Evolutionary conservation across 2,329 filamentous ascomycete species (phyloP).

Genomic region (Pseudocercospora ulei): DNA sequence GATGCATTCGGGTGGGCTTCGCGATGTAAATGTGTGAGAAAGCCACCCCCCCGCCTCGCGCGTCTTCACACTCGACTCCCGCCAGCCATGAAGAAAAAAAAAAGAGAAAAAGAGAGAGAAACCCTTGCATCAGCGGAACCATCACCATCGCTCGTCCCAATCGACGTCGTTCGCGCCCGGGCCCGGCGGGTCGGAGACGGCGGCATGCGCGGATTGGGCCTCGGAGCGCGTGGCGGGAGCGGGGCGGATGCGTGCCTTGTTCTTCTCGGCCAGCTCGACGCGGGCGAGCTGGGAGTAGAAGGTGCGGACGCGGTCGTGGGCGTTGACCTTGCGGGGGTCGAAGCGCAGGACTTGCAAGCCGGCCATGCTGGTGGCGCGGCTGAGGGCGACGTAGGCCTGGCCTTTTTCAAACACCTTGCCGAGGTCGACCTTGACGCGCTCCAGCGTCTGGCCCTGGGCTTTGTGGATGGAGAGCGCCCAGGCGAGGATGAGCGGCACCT

Average conservation of each 20-base stretch:
- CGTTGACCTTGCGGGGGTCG: constrained; percentile 84
- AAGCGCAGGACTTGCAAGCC: constrained; percentile 84
- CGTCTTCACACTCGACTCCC: no score
- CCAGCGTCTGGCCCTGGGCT: constrained; percentile 87
- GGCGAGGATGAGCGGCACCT: constrained; percentile 75
- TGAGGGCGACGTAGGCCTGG: constrained; percentile 92
- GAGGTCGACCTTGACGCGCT: constrained; percentile 87
- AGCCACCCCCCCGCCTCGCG: no score
- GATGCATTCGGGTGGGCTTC: no score
- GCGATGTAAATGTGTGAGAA: no score
- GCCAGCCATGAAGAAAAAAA: no score
- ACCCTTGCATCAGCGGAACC: no score
- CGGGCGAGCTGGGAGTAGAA: constrained; percentile 80
- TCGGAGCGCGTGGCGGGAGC: constrained; percentile 31
- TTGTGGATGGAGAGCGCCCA: constrained; percentile 98
- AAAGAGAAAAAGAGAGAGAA: no score
- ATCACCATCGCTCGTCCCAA: no score
- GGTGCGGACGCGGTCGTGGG: constrained; percentile 70
- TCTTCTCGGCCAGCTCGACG: constrained; percentile 46
- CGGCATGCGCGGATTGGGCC: constrained; percentile 26
- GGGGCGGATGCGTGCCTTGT: no score
- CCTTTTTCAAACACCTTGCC: constrained; percentile 92
- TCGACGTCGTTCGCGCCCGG: no score
- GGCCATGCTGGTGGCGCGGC: constrained; percentile 76
- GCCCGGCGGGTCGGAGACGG: no score